These are phyloP conservation scores for Amoeboaphelidium occidentale DNA, from an alignment of 371 early-diverging fungal genomes.

Conservation along the genomic window DNA sequence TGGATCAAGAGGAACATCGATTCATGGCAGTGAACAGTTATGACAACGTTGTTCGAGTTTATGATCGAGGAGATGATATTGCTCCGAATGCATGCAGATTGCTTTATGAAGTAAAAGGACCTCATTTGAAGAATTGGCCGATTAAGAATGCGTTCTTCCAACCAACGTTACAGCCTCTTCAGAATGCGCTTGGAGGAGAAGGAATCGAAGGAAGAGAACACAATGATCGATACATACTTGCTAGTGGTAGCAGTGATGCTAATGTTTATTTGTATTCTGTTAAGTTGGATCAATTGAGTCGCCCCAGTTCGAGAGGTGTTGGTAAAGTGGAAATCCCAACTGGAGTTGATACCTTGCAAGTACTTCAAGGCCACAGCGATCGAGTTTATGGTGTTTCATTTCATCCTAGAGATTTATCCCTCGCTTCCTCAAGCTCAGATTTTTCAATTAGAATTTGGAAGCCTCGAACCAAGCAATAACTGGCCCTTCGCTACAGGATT, in stretches of 20 bases:
- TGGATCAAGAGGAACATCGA: slow-evolving; percentile 43
- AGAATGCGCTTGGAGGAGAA: not conserved
- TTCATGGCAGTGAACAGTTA: slow-evolving; percentile 64
- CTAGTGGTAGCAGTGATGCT: too few relatives aligned
- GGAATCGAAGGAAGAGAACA: slow-evolving; percentile 1
- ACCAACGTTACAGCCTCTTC: not conserved
- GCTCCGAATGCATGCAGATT: slow-evolving; percentile 33
- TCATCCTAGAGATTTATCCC: slow-evolving; percentile 49
- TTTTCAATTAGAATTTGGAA: slow-evolving; percentile 58
- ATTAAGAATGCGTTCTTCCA: slow-evolving; percentile 54
- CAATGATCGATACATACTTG: too few relatives aligned
- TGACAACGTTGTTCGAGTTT: slow-evolving; percentile 59
- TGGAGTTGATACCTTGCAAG: slow-evolving; percentile 26
- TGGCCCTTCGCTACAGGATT: too few relatives aligned
- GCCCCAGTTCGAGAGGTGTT: too few relatives aligned
- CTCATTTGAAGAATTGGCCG: slow-evolving; percentile 71
- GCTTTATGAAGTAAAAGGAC: slow-evolving; percentile 46
- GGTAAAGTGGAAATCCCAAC: slow-evolving; percentile 36
- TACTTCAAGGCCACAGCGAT: slow-evolving; percentile 60
- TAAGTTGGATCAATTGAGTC: too few relatives aligned
- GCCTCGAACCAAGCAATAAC: too few relatives aligned
- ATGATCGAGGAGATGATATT: slow-evolving; percentile 52
- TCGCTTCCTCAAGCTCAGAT: slow-evolving; percentile 60
- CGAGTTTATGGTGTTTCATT: slow-evolving; percentile 60
- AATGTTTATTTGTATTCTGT: too few relatives aligned